These are phyloP conservation scores for Calonectria hongkongensis DNA, from an alignment of 2,329 filamentous ascomycete species.

Conservation along the genomic window DNA sequence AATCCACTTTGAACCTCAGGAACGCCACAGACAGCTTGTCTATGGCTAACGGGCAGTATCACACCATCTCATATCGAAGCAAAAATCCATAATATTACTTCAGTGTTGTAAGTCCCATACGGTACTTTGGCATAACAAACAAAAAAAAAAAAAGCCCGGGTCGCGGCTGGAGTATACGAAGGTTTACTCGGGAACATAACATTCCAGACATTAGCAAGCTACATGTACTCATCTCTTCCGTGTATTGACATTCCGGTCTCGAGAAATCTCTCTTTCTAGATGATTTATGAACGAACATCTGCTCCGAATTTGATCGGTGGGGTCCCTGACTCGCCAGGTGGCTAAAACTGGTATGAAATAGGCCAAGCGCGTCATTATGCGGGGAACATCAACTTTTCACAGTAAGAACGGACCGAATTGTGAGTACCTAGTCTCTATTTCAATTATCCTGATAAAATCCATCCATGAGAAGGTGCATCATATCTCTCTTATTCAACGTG, in stretches of 20 bases:
- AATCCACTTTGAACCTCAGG: too few species aligned
- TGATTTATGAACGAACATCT: neutral
- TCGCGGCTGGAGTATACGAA: neutral
- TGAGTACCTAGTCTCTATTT: neutral
- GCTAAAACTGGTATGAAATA: neutral
- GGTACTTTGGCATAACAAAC: too few species aligned
- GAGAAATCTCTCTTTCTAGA: neutral
- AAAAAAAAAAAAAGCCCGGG: too few species aligned
- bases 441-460: neutral
- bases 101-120: too few species aligned
- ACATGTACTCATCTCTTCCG: neutral
- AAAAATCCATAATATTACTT: too few species aligned
- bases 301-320: neutral
- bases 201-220: neutral
- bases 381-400: neutral
- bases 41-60: too few species aligned
- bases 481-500: neutral
- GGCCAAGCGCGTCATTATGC: neutral
- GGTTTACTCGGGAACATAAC: neutral
- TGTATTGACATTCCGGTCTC: neutral
- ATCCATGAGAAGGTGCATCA: too few species aligned
- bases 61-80: too few species aligned
- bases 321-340: neutral
- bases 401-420: neutral
- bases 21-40: too few species aligned